phyloP scores from a whole-genome alignment of 2,329 filamentous ascomycete species.

The Aspergillus viridinutans region DNA sequence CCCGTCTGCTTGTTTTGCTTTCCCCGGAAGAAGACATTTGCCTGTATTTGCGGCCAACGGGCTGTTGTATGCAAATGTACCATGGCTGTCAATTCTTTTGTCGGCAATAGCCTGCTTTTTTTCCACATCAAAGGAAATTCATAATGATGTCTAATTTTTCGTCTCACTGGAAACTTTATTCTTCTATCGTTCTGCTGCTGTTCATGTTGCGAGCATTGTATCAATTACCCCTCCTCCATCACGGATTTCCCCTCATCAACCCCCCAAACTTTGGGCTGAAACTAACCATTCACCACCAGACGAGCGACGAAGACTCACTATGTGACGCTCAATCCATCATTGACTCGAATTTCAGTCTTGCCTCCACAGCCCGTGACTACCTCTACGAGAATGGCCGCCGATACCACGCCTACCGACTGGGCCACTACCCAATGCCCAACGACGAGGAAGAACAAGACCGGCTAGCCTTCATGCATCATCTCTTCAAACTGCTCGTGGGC shows the following conservation, averaged over 20 bases:
- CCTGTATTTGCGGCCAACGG: background rate
- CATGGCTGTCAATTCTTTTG: background rate
- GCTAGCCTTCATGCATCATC: constrained; percentile 38
- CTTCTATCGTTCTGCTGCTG: background rate
- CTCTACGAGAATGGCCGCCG: constrained; percentile 41
- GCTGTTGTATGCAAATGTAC: background rate
- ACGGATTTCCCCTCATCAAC: background rate
- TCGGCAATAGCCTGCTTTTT: background rate
- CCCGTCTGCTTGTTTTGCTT: background rate
- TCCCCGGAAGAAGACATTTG: background rate
- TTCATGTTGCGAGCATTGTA: background rate
- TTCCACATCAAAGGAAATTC: background rate
- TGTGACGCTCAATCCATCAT: constrained; percentile 29
- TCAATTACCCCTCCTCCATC: background rate
- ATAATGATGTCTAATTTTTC: background rate
- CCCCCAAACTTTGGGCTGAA: background rate
- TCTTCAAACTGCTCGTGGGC: constrained; percentile 33
- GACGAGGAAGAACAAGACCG: constrained; percentile 44
- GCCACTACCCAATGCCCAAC: constrained; percentile 42
- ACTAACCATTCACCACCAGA: constrained; percentile 17
- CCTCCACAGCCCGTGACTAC: constrained; percentile 38
- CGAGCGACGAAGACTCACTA: constrained; percentile 33
- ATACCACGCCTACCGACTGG: constrained; percentile 41
- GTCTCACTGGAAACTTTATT: background rate
- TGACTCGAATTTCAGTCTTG: constrained; percentile 39